Evolutionary conservation across 768 basidiomycete genomes (phyloP).

Genomic region (Neoboletus brunneissimus): DNA sequence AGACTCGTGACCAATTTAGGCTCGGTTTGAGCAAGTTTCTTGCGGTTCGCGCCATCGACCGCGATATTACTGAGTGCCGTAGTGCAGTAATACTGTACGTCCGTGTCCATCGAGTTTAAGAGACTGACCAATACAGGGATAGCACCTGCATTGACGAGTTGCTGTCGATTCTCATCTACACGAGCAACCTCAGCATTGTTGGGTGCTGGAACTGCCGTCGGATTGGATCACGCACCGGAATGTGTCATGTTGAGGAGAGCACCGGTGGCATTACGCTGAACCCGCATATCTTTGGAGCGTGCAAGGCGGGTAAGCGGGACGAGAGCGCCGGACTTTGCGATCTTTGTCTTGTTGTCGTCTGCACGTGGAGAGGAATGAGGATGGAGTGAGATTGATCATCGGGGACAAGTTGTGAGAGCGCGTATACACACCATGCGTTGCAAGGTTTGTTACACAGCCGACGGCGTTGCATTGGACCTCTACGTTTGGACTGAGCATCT

Average conservation of each 20-base stretch:
- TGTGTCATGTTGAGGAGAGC: constrained; percentile 99
- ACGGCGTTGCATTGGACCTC: constrained; percentile 99
- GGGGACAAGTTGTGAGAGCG: not conserved
- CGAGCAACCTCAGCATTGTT: constrained; percentile 1
- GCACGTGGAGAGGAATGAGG: constrained; percentile 9
- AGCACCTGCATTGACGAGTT: constrained; percentile 96
- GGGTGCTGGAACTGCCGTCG: not conserved
- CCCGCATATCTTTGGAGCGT: constrained; percentile 98
- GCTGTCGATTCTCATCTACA: constrained; percentile 95
- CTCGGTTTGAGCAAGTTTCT: constrained; percentile 91
- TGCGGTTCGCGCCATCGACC: constrained; percentile 92
- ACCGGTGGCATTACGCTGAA: constrained; percentile 97
- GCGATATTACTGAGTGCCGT: constrained; percentile 98
- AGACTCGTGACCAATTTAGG: constrained; percentile 93
- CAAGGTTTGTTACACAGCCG: constrained; percentile 97
- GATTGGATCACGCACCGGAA: constrained; percentile 59
- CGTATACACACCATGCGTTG: constrained; percentile 80
- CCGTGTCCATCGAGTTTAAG: constrained; percentile 95
- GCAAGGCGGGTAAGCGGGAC: constrained; percentile 95
- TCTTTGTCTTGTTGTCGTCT: constrained; percentile 99
- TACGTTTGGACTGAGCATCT: constrained; percentile 98
- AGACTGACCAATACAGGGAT: constrained; percentile 96
- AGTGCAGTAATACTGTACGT: constrained; percentile 99
- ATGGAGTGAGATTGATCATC: constrained; percentile 6
- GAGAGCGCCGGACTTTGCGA: constrained; percentile 98